These are phyloP conservation scores for Neospora caninum DNA, from an alignment of 169 alveolate genomes.

Conservation along the genomic window DNA sequence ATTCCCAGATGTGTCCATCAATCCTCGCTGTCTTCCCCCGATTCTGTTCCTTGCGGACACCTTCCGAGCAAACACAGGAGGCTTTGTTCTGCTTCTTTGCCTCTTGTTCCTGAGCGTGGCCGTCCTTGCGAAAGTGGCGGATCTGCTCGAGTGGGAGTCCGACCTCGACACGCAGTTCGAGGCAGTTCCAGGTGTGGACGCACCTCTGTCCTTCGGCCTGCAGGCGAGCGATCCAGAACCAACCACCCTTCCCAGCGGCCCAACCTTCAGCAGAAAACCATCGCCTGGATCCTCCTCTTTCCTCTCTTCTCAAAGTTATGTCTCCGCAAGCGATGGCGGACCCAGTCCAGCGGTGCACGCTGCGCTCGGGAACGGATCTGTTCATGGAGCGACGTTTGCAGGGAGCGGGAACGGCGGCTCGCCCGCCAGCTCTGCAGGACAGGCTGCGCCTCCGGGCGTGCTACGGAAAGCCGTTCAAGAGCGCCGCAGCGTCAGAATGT, in stretches of 20 bases:
- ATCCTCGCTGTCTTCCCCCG: slow-evolving; percentile 66
- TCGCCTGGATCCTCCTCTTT: too few relatives aligned
- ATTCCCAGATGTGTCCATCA: slow-evolving; percentile 48
- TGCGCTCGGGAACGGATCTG: neutral
- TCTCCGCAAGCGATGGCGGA: too few relatives aligned
- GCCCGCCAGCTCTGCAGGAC: neutral
- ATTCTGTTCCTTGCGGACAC: slow-evolving; percentile 42
- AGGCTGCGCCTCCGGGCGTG: neutral
- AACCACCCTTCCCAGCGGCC: neutral
- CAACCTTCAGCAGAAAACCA: neutral
- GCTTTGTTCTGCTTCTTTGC: neutral
- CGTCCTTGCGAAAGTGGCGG: neutral
- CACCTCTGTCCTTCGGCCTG: neutral
- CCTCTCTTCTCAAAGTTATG: too few relatives aligned
- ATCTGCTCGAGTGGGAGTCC: neutral
- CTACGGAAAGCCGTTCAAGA: neutral
- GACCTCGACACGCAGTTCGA: neutral
- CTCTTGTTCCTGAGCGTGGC: neutral
- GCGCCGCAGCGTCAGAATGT: slow-evolving; percentile 26
- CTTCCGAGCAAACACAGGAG: neutral
- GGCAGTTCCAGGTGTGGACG: neutral
- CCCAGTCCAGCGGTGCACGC: too few relatives aligned
- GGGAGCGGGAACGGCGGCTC: neutral
- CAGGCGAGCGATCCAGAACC: neutral
- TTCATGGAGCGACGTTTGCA: neutral